Evolutionary conservation across 2,329 filamentous ascomycete genomes (phyloP).

Genomic region (Tothia fuscella): DNA sequence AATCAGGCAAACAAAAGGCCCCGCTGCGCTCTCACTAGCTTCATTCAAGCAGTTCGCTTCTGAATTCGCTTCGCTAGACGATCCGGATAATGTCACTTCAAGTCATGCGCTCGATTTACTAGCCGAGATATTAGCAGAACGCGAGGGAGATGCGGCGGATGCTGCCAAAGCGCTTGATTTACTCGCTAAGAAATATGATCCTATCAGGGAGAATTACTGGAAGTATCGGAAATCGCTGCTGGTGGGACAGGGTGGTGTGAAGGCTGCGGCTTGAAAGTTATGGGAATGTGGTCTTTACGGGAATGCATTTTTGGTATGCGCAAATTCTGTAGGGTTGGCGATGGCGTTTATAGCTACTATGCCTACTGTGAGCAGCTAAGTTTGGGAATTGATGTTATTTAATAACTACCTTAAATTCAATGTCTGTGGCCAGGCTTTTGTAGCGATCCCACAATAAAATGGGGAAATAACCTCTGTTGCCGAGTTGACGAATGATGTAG

Average conservation of each 20-base stretch:
- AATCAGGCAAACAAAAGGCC: slow-evolving; percentile 48
- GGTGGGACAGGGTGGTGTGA: slow-evolving; percentile 6
- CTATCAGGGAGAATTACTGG: slow-evolving; percentile 87
- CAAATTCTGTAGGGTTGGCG: too few species aligned
- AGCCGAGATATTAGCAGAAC: slow-evolving; percentile 51
- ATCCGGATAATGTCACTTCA: slow-evolving; percentile 42
- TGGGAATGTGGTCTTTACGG: too few species aligned
- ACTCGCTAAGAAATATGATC: slow-evolving; percentile 78
- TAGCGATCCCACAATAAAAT: too few species aligned
- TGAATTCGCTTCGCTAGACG: slow-evolving; percentile 40
- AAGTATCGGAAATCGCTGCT: slow-evolving; percentile 53
- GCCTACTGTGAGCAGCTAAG: too few species aligned
- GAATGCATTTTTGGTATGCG: too few species aligned
- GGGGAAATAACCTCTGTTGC: too few species aligned
- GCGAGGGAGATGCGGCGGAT: slow-evolving; percentile 43
- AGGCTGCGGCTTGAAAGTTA: neutral
- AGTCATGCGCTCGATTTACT: slow-evolving; percentile 58
- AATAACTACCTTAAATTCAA: too few species aligned
- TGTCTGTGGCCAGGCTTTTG: too few species aligned
- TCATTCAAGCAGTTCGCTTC: slow-evolving; percentile 42
- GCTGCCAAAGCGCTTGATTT: slow-evolving; percentile 61
- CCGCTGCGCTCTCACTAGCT: slow-evolving; percentile 25
- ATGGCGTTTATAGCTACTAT: too few species aligned
- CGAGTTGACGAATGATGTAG: too few species aligned
- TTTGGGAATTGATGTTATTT: too few species aligned